A percentile compares a stretch with the other conserved stretches of the same genome.
phyloP scores from a whole-genome alignment of 495 filamentous ascomycete species.

The Aspergillus carlsbadensis region DNA sequence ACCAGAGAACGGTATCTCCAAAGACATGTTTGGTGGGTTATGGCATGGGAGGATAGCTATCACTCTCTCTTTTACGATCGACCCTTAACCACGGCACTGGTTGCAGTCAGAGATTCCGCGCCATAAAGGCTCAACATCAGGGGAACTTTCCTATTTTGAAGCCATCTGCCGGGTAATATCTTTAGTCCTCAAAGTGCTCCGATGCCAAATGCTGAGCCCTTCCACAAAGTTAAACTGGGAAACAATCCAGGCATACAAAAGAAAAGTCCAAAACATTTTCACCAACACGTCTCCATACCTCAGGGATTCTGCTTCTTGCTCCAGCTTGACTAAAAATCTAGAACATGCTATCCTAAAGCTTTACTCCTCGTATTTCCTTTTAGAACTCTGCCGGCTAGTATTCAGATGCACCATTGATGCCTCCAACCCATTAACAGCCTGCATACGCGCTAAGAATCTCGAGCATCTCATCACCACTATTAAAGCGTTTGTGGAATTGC shows the following conservation, averaged over 20 bases:
- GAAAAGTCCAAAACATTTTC: constrained; percentile 51
- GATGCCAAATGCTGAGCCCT: constrained; percentile 48
- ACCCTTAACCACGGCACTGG: constrained; percentile 50
- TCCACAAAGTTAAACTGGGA: constrained; percentile 41
- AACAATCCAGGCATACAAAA: constrained; percentile 50
- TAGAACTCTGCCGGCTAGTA: constrained; percentile 59
- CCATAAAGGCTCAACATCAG: constrained; percentile 36
- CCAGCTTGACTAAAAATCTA: constrained; percentile 47
- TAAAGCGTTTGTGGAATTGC: constrained; percentile 47
- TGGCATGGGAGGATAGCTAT: constrained; percentile 63
- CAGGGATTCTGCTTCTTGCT: constrained; percentile 48
- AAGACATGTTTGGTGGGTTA: constrained; percentile 53
- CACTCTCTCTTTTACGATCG: constrained; percentile 61
- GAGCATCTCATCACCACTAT: constrained; percentile 42
- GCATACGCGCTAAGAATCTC: constrained; percentile 46
- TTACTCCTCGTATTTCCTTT: constrained; percentile 57
- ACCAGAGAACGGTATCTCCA: constrained; percentile 37
- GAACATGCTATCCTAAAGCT: constrained; percentile 57
- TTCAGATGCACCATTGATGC: constrained; percentile 40
- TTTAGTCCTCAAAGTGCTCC: constrained; percentile 55
- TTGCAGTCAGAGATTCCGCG: constrained; percentile 49
- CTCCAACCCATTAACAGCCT: constrained; percentile 36
- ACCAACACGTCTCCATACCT: constrained; percentile 52
- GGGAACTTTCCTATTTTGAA: constrained; percentile 50
- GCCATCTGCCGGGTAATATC: constrained; percentile 55